phyloP scores from a whole-genome alignment of 78 protist genomes.

The Cavenderia fasciculata region DNA sequence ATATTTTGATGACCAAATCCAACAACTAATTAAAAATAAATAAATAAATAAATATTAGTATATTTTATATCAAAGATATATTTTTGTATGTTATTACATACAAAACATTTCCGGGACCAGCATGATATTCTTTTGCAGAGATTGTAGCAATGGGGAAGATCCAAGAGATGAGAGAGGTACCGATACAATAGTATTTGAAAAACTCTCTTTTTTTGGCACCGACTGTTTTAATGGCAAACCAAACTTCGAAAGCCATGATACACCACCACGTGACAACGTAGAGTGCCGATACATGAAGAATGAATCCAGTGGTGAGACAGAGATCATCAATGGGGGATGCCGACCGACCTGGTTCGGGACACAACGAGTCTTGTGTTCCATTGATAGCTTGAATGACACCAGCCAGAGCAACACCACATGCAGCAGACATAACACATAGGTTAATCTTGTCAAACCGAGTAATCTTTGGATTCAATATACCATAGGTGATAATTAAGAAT shows the following conservation, averaged over 20 bases:
- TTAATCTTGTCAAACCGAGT: slow-evolving; percentile 18
- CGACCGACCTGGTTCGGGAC: slow-evolving; percentile 6
- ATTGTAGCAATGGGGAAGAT: too few relatives aligned
- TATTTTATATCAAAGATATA: too few relatives aligned
- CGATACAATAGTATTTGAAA: too few relatives aligned
- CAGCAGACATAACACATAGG: background rate
- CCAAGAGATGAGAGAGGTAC: too few relatives aligned
- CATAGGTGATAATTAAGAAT: slow-evolving; percentile 15
- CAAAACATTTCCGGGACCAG: too few relatives aligned
- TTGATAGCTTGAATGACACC: slow-evolving; percentile 21
- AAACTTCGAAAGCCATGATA: slow-evolving; percentile 1
- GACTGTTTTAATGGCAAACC: background rate
- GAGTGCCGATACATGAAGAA: background rate
- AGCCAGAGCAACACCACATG: background rate
- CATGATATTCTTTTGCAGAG: too few relatives aligned
- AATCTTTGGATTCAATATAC: slow-evolving; percentile 6
- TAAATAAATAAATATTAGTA: too few relatives aligned
- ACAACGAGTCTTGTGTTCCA: slow-evolving; percentile 2
- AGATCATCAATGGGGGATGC: background rate
- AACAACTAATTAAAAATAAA: too few relatives aligned
- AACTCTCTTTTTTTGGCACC: too few relatives aligned
- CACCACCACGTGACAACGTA: background rate
- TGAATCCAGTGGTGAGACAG: background rate
- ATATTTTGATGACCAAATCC: background rate
- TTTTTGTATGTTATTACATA: too few relatives aligned